phyloP scores from a whole-genome alignment of 257 asterid species.

The Ilex aquifolium region DNA sequence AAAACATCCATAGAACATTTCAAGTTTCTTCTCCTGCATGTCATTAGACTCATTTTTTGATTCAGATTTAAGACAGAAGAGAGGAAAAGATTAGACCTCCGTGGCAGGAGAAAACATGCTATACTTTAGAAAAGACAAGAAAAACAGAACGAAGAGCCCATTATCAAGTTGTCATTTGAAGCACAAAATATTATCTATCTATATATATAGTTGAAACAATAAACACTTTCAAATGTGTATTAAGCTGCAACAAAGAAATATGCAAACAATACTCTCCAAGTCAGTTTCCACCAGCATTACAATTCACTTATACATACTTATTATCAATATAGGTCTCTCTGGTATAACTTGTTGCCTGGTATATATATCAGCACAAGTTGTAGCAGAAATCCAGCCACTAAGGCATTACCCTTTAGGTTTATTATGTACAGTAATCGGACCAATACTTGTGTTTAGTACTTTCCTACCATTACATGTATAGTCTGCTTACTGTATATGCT shows the following conservation, averaged over 20 bases:
- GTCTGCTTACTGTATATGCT: not conserved
- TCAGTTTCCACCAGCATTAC: conserved; percentile 8
- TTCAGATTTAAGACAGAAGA: too few species aligned
- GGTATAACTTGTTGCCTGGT: not conserved
- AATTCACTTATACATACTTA: conserved; percentile 2
- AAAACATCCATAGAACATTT: too few species aligned
- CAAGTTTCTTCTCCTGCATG: too few species aligned
- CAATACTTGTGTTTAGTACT: not conserved
- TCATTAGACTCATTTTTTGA: too few species aligned
- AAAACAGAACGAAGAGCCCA: too few species aligned
- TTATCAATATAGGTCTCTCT: conserved; percentile 2
- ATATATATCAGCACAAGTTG: not conserved
- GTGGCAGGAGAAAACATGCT: too few species aligned
- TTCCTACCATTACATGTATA: conserved; percentile 8
- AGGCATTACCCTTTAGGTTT: conserved; percentile 12
- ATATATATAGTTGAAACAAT: too few species aligned
- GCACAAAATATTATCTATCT: too few species aligned
- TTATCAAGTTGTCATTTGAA: too few species aligned
- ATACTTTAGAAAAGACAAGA: too few species aligned
- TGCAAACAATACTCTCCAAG: conserved; percentile 14
- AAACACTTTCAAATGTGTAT: not conserved
- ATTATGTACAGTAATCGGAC: conserved; percentile 31
- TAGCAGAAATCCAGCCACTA: not conserved
- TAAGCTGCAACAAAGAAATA: conserved; percentile 9
- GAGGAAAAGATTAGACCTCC: too few species aligned